Evolutionary conservation across 225 moss, liverwort and hornwort genomes (phyloP), one percentile per base, ranked within the genome.

Genomic region (Sphagnum contortum): DNA sequence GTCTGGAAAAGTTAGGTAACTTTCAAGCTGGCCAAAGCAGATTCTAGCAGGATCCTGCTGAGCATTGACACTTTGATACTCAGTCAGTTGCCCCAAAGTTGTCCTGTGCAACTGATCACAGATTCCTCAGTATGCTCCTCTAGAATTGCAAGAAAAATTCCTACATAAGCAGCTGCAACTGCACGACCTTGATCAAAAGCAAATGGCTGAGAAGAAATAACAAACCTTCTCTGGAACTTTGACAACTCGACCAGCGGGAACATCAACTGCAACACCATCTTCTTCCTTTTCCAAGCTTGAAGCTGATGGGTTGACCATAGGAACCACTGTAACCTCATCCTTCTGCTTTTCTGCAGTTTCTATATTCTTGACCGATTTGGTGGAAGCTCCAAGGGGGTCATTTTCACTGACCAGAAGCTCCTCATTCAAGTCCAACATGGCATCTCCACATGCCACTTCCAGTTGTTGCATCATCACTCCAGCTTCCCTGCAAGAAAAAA

Each of bases 391-490:
- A 11, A 91, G 56, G 56, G 87, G 77, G 59, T 87, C 80, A n/a
- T 70, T 68, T 70, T 89, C 94, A 62, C 83, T 87, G 29, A 85
- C 70, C 48, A 94, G 76, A 73, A 89, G 63, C 70, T 94, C 94
- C 74, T 94, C 94, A 48, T 79, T 80, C 64, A 94, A 63, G 64
- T 89, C 91, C 62, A 91, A 68, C 69, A 79, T 82, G 57, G 84
- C 82, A 70, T 85, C 91, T 58, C 94, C 91, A 66, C 87, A 89
- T 49, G 68, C 73, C 64, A 91, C 79, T 66, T 91, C 85, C 65
- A 87, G 78, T 56, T 83, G 80, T 59, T 82, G 80, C 71, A 94
- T 70, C 61, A 86, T 66, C 57, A 91, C 74, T 68, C 94, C 91
- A 70, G 78, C 77, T 57, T 87, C 94, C 80, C 80, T 89, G 71